Percentiles rank a stretch among this genome's conserved stretches.
phyloP scores from a whole-genome alignment of 2,329 filamentous ascomycete genomes.

The Huntiella omanensis region DNA sequence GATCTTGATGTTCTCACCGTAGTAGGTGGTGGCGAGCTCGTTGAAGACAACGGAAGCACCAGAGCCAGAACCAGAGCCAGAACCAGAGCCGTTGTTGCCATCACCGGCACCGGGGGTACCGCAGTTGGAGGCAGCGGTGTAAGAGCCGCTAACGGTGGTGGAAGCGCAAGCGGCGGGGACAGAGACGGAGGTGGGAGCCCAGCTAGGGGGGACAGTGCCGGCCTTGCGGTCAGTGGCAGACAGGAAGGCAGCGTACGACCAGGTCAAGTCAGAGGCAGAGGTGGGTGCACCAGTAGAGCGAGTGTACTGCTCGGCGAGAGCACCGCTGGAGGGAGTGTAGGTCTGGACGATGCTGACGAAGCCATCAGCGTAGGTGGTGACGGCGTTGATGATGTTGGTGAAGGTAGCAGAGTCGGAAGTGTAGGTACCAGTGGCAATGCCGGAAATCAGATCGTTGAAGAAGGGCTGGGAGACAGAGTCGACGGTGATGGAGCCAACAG shows the following conservation, averaged over 20 bases:
- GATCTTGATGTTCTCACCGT: conserved; percentile 47
- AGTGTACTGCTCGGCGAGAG: conserved; percentile 48
- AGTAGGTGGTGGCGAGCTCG: conserved; percentile 34
- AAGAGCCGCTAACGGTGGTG: conserved; percentile 29
- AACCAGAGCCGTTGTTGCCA: conserved; percentile 10
- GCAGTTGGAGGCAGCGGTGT: conserved; percentile 21
- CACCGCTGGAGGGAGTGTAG: conserved; percentile 44
- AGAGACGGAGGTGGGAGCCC: conserved; percentile 28
- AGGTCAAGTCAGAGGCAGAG: conserved; percentile 50
- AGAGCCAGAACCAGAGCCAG: conserved; percentile 3
- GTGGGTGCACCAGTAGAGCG: conserved; percentile 32
- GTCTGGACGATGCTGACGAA: conserved; percentile 42
- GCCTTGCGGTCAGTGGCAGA: conserved; percentile 40
- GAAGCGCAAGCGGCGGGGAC: conserved; percentile 30
- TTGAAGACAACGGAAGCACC: conserved; percentile 36
- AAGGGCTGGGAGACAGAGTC: conserved; percentile 48
- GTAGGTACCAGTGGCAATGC: conserved; percentile 44
- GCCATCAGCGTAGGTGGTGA: conserved; percentile 37
- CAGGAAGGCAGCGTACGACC: conserved; percentile 55
- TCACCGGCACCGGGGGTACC: conserved; percentile 12
- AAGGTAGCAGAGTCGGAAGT: conserved; percentile 27
- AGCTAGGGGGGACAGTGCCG: conserved; percentile 35
- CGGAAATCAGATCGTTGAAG: conserved; percentile 46
- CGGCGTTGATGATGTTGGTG: conserved; percentile 35
- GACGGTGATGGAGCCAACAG: conserved; percentile 42